These are phyloP conservation scores for Boletus coccyginus DNA, from an alignment of 768 basidiomycete genomes.

Conservation along the genomic window DNA sequence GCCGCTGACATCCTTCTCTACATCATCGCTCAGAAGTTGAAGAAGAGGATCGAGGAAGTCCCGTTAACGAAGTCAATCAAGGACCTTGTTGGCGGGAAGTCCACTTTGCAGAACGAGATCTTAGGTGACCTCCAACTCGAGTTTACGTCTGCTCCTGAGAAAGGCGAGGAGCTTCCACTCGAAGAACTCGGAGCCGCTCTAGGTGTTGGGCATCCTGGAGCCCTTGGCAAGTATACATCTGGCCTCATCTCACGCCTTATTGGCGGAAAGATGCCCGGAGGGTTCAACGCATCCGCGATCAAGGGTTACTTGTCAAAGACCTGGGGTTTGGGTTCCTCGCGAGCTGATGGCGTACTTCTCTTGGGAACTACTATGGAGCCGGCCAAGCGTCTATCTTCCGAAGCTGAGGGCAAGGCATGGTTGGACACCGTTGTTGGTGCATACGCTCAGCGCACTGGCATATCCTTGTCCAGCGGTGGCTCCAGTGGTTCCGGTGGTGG, in stretches of 20 bases:
- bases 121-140: slow-evolving; percentile 95
- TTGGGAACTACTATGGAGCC: slow-evolving; percentile 93
- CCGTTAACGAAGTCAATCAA: slow-evolving; percentile 94
- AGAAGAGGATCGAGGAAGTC: slow-evolving; percentile 89
- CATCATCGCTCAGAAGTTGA: slow-evolving; percentile 96
- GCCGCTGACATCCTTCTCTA: slow-evolving; percentile 83
- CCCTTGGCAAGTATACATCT: slow-evolving; percentile 90
- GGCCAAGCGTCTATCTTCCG: slow-evolving; percentile 86
- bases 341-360: slow-evolving; percentile 87
- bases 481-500: slow-evolving; percentile 58
- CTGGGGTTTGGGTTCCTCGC: slow-evolving; percentile 92
- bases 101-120: slow-evolving; percentile 98
- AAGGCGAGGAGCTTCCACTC: slow-evolving; percentile 94
- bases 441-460: slow-evolving; percentile 88
- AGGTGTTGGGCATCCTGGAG: slow-evolving; percentile 75
- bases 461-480: slow-evolving; percentile 72
- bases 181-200: slow-evolving; percentile 92
- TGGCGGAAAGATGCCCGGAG: slow-evolving; percentile 97
- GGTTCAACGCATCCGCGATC: slow-evolving; percentile 92
- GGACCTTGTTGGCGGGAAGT: slow-evolving; percentile 97
- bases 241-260: slow-evolving; percentile 89
- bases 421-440: slow-evolving; percentile 78
- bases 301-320: slow-evolving; percentile 86
- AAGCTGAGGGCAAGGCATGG: slow-evolving; percentile 92
- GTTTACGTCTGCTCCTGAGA: slow-evolving; percentile 93